Evolutionary conservation across 768 basidiomycete species (phyloP), one percentile per base, ranked within the genome.

Genomic region (Leccinum variicolor): DNA sequence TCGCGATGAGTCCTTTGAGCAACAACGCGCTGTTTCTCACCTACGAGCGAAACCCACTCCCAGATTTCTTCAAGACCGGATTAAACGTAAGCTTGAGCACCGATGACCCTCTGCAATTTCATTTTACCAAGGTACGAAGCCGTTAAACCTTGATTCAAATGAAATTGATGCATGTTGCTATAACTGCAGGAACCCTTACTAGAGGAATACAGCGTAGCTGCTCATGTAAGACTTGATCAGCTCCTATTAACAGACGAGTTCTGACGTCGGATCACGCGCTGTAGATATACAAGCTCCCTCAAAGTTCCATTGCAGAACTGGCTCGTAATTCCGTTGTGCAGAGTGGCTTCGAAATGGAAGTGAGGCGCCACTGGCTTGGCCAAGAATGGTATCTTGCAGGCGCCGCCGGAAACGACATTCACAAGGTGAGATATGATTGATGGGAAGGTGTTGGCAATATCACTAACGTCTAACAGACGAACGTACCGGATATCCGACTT

Each of bases 271-370:
- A 15, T 36, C 23, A 48, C 56, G 58, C 46, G 4, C 8, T 47
- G 52, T 66, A 97, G 88, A 98, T 99, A 58, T 97, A 98, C 75
- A 98, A 98, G 74, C 76, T 98, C 52, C 92, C 96, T 0, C 96
- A 93, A 70, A 91, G 89, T 63, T 94, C 92, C 0, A 78, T 99
- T 57, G 97, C 95, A 13, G 97, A 99, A 73, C 82, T 99, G 11
- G 97, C 97, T n/a, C 86, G 97, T 45, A 99, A 99, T 75, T 96
- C 94, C 0, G 97, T 98, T 31, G 79, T 90, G 48, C 97, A 98
- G 70, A 94, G 92, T 66, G 97, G 97, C 1, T 98, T 98, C 70
- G 97, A 99, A 75, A 98, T 98, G 94, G 90, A 96, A 70, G 72
- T 98, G 66, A 98, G 98, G 76, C 87, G 92, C 10, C 94, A 92